Percentiles rank a stretch among this genome's conserved stretches.
phyloP scores from a whole-genome alignment of 75 land plant species.

The Selaginella moellendorffii region DNA sequence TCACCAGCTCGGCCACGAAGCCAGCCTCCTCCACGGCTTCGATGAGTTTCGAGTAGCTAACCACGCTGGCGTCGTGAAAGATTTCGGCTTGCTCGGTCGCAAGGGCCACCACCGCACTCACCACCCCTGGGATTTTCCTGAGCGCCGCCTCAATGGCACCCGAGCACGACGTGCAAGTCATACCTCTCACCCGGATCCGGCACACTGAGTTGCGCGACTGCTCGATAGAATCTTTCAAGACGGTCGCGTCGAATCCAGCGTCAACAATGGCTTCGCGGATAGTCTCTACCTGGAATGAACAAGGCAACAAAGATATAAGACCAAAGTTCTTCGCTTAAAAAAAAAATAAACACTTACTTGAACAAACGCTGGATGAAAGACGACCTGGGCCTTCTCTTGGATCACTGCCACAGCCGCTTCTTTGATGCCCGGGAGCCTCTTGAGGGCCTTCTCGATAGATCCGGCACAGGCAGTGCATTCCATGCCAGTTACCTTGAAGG shows the following conservation, averaged over 20 bases:
- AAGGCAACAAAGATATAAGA: too few species aligned
- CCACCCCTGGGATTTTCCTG: constrained; percentile 47
- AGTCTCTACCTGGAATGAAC: constrained; percentile 29
- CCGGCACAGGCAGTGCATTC: constrained; percentile 50
- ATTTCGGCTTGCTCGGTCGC: constrained; percentile 82
- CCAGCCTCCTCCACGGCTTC: constrained; percentile 55
- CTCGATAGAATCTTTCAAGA: constrained; percentile 33
- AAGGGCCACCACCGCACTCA: constrained; percentile 65
- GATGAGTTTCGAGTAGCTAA: constrained; percentile 29
- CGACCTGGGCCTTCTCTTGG: constrained; percentile 24
- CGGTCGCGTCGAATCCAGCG: constrained; percentile 41
- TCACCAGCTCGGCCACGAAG: constrained; percentile 63
- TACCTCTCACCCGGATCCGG: constrained; percentile 71
- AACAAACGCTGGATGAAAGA: too few species aligned
- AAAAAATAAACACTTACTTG: neutral
- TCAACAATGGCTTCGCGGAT: constrained; percentile 70
- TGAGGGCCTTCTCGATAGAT: constrained; percentile 47
- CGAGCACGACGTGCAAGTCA: constrained; percentile 90
- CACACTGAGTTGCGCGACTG: constrained; percentile 32
- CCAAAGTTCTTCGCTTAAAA: neutral
- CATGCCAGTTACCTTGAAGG: constrained; percentile 38
- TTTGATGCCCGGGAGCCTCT: constrained; percentile 36
- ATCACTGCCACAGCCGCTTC: constrained; percentile 40
- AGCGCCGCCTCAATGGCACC: constrained; percentile 55
- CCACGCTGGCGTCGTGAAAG: constrained; percentile 48